These are phyloP conservation scores for Entomortierella lignicola DNA, from an alignment of 192 early-diverging fungal genomes.

Conservation along the genomic window DNA sequence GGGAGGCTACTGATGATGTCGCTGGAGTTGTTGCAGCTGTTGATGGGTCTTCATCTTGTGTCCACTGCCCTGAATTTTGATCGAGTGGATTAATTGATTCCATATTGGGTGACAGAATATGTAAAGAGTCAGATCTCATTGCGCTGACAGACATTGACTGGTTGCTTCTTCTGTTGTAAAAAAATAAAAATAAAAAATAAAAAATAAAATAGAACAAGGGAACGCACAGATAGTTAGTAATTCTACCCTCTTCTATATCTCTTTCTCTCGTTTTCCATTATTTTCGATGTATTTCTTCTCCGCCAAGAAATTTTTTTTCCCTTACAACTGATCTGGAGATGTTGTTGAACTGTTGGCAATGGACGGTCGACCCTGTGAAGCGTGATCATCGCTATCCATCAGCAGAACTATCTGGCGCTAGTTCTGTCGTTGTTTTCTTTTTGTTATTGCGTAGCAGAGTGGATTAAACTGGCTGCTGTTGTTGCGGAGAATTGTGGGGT, in stretches of 20 bases:
- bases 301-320: background rate
- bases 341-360: background rate
- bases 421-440: background rate
- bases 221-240: background rate
- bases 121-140: background rate
- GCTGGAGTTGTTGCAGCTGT: no score
- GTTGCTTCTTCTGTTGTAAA: background rate
- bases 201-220: background rate
- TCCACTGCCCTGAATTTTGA: no score
- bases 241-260: background rate
- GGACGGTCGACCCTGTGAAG: background rate
- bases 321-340: background rate
- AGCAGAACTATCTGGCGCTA: conserved; percentile 2
- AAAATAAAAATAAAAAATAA: background rate
- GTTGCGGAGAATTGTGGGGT: background rate
- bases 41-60: no score
- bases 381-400: conserved; percentile 35
- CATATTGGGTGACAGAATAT: no score
- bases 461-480: background rate
- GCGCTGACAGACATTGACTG: background rate
- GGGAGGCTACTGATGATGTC: no score
- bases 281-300: background rate
- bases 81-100: no score
- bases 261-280: background rate
- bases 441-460: background rate